phyloP scores from a whole-genome alignment of 1,284 basidiomycete genomes.

The Sporisorium iseilematis-ciliati region DNA sequence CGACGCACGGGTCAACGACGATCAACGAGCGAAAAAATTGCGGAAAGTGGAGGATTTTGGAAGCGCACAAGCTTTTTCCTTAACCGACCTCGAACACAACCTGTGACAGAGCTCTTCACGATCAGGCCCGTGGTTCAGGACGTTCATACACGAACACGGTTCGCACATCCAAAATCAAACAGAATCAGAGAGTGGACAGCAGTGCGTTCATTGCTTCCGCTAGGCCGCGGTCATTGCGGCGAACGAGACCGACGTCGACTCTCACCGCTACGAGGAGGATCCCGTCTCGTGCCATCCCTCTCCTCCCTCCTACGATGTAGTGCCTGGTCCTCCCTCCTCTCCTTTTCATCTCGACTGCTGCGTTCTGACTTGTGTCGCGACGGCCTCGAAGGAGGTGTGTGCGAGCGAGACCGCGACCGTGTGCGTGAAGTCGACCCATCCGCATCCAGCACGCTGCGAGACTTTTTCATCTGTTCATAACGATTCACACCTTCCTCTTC shows the following conservation, averaged over 20 bases:
- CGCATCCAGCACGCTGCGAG: slow-evolving; percentile 24
- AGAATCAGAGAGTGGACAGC: too few species aligned
- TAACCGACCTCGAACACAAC: not conserved
- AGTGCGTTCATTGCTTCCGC: not conserved
- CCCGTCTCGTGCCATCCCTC: not conserved
- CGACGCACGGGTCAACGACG: slow-evolving; percentile 13
- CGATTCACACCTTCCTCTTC: slow-evolving; percentile 24
- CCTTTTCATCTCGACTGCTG: slow-evolving; percentile 3
- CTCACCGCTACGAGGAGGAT: slow-evolving; percentile 1
- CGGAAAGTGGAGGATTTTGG: not conserved
- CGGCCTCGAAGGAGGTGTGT: slow-evolving; percentile 1
- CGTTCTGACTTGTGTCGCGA: not conserved
- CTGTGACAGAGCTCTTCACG: not conserved
- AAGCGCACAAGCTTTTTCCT: too few species aligned
- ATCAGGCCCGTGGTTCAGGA: not conserved
- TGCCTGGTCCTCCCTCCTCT: too few species aligned
- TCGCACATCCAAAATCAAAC: not conserved
- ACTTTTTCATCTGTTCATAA: slow-evolving; percentile 33
- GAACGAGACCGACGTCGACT: slow-evolving; percentile 25
- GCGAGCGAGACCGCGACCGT: slow-evolving; percentile 11
- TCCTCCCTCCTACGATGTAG: not conserved
- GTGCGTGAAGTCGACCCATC: slow-evolving; percentile 5
- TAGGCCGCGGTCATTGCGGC: not conserved
- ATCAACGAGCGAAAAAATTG: not conserved
- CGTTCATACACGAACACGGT: too few species aligned